Base-by-base conservation (phyloP, 2,329 filamentous ascomycete species). In the Cladobotryum mycophilum region DNA sequence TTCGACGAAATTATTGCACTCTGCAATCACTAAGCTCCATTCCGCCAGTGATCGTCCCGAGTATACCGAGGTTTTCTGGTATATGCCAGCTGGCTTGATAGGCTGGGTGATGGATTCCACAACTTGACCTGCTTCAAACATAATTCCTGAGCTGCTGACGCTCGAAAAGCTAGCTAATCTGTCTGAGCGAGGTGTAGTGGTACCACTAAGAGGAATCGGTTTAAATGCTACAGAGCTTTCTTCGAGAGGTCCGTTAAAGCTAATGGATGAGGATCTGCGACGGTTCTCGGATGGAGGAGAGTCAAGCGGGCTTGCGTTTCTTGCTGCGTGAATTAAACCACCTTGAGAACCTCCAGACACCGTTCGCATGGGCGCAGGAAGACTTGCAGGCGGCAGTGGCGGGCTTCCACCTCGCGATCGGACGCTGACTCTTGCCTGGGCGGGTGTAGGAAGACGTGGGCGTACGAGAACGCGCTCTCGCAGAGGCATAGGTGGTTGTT, bases 1-100 rank as follows among this genome's bases (percentile, higher is more conserved):
- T 52, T 92, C 87, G 33, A 89, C 81, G 66, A 92, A 93, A 61
- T 82, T 88, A 68, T 91, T 89, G 70, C 84, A 89, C 64, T 93
- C 88, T 50, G 80, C 79, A 14, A 90, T 81, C 17, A 92, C 79
- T 15, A 88, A 71, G 17, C 77, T 75, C 88, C 88, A 93, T 66
- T 93, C 88, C 0, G 87, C 87, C 41, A 93, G 73, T 1, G 88
- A 84, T 17, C 86, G 77, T 2, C 88, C 88, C 3, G 80, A 74
- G 64, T 92, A 86, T 45, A 80, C 79, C 8, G 76, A 71, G 22
- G 74, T 75, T 42, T 69, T 67, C 13, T 67, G 65, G 48, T 69
- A 76, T 2, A 70, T 56, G 5, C 76, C 76, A 1, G 59, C 62
- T 0, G 79, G 80, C 56, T 75, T 70, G 34, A 70, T 56, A 1